These are phyloP conservation scores for Acephala macrosclerotiorum DNA, from an alignment of 2,329 filamentous ascomycete genomes.

Conservation along the genomic window DNA sequence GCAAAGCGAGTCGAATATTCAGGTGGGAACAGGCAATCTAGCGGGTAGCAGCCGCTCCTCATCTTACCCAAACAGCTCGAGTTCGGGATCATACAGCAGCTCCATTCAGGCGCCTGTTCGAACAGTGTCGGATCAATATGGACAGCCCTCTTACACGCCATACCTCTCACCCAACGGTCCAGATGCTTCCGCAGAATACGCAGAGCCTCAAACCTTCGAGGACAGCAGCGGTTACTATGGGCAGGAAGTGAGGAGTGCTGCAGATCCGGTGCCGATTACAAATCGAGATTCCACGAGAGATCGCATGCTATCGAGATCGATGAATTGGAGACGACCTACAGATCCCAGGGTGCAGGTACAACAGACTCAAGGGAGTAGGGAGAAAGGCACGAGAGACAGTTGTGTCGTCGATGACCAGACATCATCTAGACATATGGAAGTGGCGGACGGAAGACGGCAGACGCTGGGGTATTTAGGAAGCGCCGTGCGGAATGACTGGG, in stretches of 20 bases:
- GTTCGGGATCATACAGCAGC: neutral
- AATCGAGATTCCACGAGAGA: neutral
- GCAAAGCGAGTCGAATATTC: conserved; percentile 1
- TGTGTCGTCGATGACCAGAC: neutral
- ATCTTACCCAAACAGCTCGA: neutral
- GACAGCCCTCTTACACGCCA: neutral
- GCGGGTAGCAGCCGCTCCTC: neutral
- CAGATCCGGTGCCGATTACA: neutral
- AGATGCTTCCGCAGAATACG: neutral
- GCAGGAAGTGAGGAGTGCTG: neutral
- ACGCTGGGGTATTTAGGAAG: neutral
- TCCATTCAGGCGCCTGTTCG: neutral
- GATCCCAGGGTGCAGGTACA: neutral
- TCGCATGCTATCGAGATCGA: neutral
- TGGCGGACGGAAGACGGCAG: neutral
- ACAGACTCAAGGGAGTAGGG: neutral
- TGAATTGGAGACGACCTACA: neutral
- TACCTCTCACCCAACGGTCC: neutral
- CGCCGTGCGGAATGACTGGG: neutral
- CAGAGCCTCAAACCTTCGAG: neutral
- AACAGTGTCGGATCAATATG: neutral
- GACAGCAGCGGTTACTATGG: neutral
- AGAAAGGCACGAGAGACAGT: neutral
- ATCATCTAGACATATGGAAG: neutral
- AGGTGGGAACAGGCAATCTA: neutral